Percentiles rank a stretch among this genome's conserved stretches.
phyloP scores from a whole-genome alignment of 2,329 filamentous ascomycete species.

The Lachnellula willkommii region DNA sequence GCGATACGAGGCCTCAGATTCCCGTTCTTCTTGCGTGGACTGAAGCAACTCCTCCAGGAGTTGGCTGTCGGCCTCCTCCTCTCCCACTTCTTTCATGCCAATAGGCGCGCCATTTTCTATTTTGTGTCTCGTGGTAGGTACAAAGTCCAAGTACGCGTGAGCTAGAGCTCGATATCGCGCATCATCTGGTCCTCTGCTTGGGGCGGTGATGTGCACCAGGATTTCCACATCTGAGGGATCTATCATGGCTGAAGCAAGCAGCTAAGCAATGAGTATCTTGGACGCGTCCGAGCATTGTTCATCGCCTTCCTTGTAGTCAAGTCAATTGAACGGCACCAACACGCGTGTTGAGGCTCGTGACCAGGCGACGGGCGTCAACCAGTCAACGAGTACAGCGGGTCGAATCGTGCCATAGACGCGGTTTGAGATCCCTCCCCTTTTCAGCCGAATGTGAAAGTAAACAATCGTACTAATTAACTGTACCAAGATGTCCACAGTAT shows the following conservation, averaged over 20 bases:
- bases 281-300: neutral
- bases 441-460: too few species aligned
- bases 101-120: conserved; percentile 28
- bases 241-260: neutral
- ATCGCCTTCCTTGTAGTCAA: too few species aligned
- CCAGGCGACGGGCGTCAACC: too few species aligned
- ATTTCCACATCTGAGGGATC: conserved; percentile 26
- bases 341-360: too few species aligned
- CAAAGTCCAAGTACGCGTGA: conserved; percentile 28
- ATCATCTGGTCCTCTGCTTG: conserved; percentile 30
- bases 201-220: conserved; percentile 30
- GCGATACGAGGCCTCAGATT: conserved; percentile 23
- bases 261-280: neutral
- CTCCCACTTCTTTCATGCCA: conserved; percentile 31
- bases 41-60: conserved; percentile 14
- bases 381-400: too few species aligned
- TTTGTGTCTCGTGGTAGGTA: conserved; percentile 29
- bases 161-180: conserved; percentile 29
- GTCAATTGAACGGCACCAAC: too few species aligned
- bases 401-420: too few species aligned
- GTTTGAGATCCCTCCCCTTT: too few species aligned
- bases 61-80: conserved; percentile 36
- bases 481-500: too few species aligned
- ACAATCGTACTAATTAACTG: too few species aligned
- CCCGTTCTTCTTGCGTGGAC: conserved; percentile 18